Conservation (phyloP, 1,284 basidiomycete genomes). For the Irpex rosettiformis region DNA sequence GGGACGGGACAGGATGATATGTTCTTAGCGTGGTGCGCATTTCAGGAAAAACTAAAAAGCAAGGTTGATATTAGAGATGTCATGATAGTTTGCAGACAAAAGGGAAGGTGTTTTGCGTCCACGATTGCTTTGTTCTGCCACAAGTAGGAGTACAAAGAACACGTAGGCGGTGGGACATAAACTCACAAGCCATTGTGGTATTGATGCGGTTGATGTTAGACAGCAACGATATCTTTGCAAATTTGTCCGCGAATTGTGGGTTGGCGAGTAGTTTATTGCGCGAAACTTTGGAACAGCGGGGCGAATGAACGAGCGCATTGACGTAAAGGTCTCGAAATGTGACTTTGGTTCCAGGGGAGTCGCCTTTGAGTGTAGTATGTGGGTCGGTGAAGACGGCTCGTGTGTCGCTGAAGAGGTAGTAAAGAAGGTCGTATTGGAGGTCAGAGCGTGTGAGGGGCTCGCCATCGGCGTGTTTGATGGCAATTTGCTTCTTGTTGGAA, state of each 20-base stretch:
- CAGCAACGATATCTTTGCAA: conserved; percentile 81
- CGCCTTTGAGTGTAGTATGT: conserved; percentile 33
- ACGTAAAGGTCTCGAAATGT: conserved; percentile 86
- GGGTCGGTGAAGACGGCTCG: conserved; percentile 72
- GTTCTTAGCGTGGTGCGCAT: conserved; percentile 70
- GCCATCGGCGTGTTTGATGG: conserved; percentile 75
- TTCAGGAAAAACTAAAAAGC: conserved; percentile 49
- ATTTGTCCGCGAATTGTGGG: conserved; percentile 77
- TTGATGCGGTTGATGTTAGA: conserved; percentile 94
- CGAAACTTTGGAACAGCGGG: conserved; percentile 83
- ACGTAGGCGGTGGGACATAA: not conserved
- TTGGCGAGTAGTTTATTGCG: conserved; percentile 82
- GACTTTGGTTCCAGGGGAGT: conserved; percentile 49
- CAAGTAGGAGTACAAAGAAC: not conserved
- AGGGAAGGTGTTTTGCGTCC: no score
- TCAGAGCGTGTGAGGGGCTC: conserved; percentile 77
- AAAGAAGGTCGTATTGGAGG: conserved; percentile 82
- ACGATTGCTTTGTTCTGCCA: no score
- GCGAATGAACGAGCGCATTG: conserved; percentile 73
- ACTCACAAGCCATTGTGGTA: conserved; percentile 89
- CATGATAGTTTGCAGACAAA: not conserved
- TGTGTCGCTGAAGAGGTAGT: conserved; percentile 72
- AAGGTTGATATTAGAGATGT: not conserved
- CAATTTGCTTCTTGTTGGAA: conserved; percentile 68
- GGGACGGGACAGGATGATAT: conserved; percentile 67